Evolutionary conservation across 2,329 filamentous ascomycete genomes (phyloP).

Genomic region (Fusarium sp.): DNA sequence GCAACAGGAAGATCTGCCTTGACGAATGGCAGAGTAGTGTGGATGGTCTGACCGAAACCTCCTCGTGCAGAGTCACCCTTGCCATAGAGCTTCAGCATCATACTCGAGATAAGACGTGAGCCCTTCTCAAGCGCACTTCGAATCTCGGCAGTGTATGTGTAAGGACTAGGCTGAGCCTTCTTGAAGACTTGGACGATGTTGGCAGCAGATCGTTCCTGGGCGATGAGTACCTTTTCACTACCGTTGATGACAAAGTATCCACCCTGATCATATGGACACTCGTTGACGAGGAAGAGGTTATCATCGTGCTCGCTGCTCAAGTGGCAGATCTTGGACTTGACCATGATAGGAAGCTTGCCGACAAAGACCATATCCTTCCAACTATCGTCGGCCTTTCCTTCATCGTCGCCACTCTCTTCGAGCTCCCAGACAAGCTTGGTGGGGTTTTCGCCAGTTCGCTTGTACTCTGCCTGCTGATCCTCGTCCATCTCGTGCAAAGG

Average conservation of each 20-base stretch:
- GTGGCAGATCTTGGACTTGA: conserved; percentile 96
- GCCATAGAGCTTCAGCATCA: conserved; percentile 89
- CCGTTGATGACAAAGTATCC: conserved; percentile 99
- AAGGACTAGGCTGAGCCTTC: conserved; percentile 92
- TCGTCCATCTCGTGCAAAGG: conserved; percentile 76
- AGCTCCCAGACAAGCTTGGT: conserved; percentile 72
- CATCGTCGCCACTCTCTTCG: conserved; percentile 65
- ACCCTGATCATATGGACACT: conserved; percentile 98
- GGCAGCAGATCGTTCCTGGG: conserved; percentile 95
- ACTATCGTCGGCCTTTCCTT: conserved; percentile 63
- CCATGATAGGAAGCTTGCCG: conserved; percentile 96
- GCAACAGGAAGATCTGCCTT: conserved; percentile 94
- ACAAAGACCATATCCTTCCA: conserved; percentile 85
- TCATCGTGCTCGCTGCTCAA: conserved; percentile 86
- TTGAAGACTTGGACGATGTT: conserved; percentile 99
- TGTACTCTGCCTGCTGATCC: conserved; percentile 68
- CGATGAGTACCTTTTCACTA: conserved; percentile 97
- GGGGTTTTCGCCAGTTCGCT: conserved; percentile 67
- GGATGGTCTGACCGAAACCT: conserved; percentile 87
- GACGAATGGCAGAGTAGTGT: conserved; percentile 92
- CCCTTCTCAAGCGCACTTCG: conserved; percentile 97
- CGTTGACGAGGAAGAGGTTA: conserved; percentile 89
- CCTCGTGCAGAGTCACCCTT: conserved; percentile 84
- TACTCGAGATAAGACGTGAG: conserved; percentile 91
- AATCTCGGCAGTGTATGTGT: conserved; percentile 94